Base-by-base conservation (phyloP, 164 flowering plant species). In the Chloranthus sessilifolius region DNA sequence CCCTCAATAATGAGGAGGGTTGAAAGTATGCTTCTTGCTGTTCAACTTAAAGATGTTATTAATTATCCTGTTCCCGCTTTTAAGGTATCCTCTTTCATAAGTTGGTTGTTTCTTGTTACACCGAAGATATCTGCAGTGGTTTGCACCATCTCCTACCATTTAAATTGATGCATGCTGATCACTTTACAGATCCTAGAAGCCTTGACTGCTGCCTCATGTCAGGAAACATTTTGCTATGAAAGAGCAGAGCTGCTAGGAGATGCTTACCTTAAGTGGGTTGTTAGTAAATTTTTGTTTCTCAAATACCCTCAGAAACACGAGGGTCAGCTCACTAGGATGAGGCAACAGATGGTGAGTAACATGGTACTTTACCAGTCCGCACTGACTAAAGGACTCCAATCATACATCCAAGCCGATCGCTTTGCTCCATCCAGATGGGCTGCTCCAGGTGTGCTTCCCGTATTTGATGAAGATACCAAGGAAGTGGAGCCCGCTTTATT, bases 381-480 rank as follows among this genome's bases (percentile, higher is more conserved):
- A 9, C 62, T 94, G 56, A 68, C 22, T 49, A 94, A 80, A 75
- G 90, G 85, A 48, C 88, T 94, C 51, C 99, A 94, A 54, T 78
- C 86, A 15, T 94, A 80, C 61, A 94, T 94, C 52, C 99, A 89
- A 72, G 97, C 97, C 36, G 99, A 94, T 75, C 83, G 99, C 47
- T 94, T 94, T 76, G 83, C 99, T 57, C 97, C 97, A 58, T 87
- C 95, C 52, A 74, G 99, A 70, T 94, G 97, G 99, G 88, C 99
- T 73, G 99, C 99, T 58, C 99, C 99, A 27, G 99, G 99, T 7
- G 99, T 94, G 42, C 81, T 75, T 15, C 99, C 99, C 26, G 95
- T 94, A 16, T 94, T 77, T 80, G 99, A 94, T 55, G 99, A 94
- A 71, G 97, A 94, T 52, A 68, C 63, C 28, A 92, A 76, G 66